phyloP scores from a whole-genome alignment of 768 basidiomycete genomes.

The Sarcomyxa edulis region DNA sequence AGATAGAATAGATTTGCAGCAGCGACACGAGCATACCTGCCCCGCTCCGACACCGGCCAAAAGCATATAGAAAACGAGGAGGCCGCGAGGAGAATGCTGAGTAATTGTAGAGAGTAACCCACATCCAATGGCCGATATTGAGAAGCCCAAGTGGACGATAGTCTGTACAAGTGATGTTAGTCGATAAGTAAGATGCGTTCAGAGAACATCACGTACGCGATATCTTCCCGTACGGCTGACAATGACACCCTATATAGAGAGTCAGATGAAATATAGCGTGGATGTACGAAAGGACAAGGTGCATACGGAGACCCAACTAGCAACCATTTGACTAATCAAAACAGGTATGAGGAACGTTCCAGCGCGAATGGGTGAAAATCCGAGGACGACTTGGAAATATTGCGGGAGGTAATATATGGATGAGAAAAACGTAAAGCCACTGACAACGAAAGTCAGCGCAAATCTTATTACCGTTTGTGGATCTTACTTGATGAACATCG shows the following conservation, averaged over 20 bases:
- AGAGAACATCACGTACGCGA: conserved; percentile 26
- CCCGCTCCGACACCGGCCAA: conserved; percentile 59
- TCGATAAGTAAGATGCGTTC: neutral
- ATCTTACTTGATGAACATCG: conserved; percentile 63
- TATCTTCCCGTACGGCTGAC: conserved; percentile 65
- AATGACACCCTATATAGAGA: conserved; percentile 42
- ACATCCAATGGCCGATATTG: conserved; percentile 63
- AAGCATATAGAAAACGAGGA: conserved; percentile 56
- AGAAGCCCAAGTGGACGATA: conserved; percentile 60
- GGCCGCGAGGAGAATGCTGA: conserved; percentile 37
- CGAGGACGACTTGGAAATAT: conserved; percentile 71
- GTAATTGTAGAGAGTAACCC: conserved; percentile 66
- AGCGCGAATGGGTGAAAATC: conserved; percentile 55
- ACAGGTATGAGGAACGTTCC: conserved; percentile 63
- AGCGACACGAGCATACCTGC: conserved; percentile 38
- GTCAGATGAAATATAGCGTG: neutral
- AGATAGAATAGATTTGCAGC: conserved; percentile 6
- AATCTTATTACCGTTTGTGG: neutral
- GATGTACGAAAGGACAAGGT: neutral
- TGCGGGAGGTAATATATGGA: conserved; percentile 70
- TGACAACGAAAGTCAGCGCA: conserved; percentile 13
- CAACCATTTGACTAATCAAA: conserved; percentile 56
- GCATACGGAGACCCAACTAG: conserved; percentile 50
- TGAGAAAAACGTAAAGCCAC: conserved; percentile 58
- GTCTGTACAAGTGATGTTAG: conserved; percentile 28